Conservation (phyloP, 768 basidiomycete genomes). For the Stropharia rugosoannulata region DNA sequence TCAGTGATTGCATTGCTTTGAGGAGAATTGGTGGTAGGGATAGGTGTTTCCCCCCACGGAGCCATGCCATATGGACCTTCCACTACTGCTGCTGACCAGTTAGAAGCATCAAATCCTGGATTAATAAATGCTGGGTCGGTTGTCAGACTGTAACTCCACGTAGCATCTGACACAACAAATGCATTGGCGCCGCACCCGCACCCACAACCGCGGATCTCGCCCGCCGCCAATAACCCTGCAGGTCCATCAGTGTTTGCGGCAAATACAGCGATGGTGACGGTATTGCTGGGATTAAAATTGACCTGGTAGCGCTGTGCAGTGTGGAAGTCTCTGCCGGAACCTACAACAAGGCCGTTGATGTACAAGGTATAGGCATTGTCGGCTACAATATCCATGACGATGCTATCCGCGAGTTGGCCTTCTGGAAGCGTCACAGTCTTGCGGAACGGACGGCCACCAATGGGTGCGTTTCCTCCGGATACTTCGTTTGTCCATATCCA, state of each 20-base stretch:
- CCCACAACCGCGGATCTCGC: slow-evolving; percentile 2
- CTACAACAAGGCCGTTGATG: slow-evolving; percentile 26
- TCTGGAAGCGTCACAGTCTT: slow-evolving; percentile 22
- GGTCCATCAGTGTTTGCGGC: slow-evolving; percentile 20
- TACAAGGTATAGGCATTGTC: slow-evolving; percentile 28
- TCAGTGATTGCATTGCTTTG: not conserved
- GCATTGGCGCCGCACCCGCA: slow-evolving; percentile 9
- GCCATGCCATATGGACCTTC: slow-evolving; percentile 20
- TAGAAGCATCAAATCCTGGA: slow-evolving; percentile 20
- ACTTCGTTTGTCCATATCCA: slow-evolving; percentile 35
- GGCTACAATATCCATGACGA: slow-evolving; percentile 22
- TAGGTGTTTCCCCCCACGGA: slow-evolving; percentile 19
- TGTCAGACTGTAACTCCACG: slow-evolving; percentile 22
- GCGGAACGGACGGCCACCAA: slow-evolving; percentile 28
- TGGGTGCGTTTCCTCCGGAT: slow-evolving; percentile 16
- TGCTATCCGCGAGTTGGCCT: slow-evolving; percentile 19
- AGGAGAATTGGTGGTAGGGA: not conserved
- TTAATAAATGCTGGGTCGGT: slow-evolving; percentile 7
- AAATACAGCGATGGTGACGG: slow-evolving; percentile 23
- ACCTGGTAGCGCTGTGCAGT: slow-evolving; percentile 13
- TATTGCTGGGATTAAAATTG: slow-evolving; percentile 16
- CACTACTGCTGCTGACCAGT: slow-evolving; percentile 20
- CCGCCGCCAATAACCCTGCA: slow-evolving; percentile 4
- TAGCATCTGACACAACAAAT: slow-evolving; percentile 20
- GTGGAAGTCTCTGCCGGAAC: slow-evolving; percentile 19